Evolutionary conservation across 768 basidiomycete genomes (phyloP).

Genomic region (Rubroboletus satanas): DNA sequence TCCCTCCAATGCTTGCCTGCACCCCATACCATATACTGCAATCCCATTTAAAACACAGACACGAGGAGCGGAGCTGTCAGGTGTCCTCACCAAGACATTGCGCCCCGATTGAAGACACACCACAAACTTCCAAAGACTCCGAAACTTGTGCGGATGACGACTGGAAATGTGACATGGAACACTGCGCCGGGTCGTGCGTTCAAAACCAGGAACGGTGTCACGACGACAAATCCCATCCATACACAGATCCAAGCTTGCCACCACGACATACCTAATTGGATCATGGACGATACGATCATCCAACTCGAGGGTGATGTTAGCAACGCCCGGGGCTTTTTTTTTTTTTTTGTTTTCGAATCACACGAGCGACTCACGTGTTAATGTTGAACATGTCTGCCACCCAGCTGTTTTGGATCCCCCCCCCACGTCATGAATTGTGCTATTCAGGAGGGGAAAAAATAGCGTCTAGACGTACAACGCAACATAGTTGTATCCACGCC

Average conservation of each 20-base stretch:
- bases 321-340: not conserved
- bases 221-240: constrained; percentile 58
- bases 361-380: constrained; percentile 52
- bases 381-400: constrained; percentile 78
- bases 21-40: constrained; percentile 73
- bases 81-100: constrained; percentile 61
- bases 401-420: constrained; percentile 48
- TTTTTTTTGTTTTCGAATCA: not conserved
- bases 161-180: constrained; percentile 74
- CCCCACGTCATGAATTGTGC: not conserved
- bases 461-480: constrained; percentile 46
- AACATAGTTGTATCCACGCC: constrained; percentile 63
- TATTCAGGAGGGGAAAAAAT: not conserved
- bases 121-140: constrained; percentile 76
- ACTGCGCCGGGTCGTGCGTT: constrained; percentile 78
- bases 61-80: constrained; percentile 17
- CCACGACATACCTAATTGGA: constrained; percentile 69
- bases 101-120: constrained; percentile 75
- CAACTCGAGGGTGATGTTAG: constrained; percentile 40
- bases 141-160: constrained; percentile 71
- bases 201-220: constrained; percentile 67
- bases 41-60: constrained; percentile 10
- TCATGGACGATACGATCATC: constrained; percentile 78
- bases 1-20: constrained; percentile 79
- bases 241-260: constrained; percentile 86